Evolutionary conservation across 2,329 filamentous ascomycete species (phyloP).

Genomic region (Fusarium buharicum): DNA sequence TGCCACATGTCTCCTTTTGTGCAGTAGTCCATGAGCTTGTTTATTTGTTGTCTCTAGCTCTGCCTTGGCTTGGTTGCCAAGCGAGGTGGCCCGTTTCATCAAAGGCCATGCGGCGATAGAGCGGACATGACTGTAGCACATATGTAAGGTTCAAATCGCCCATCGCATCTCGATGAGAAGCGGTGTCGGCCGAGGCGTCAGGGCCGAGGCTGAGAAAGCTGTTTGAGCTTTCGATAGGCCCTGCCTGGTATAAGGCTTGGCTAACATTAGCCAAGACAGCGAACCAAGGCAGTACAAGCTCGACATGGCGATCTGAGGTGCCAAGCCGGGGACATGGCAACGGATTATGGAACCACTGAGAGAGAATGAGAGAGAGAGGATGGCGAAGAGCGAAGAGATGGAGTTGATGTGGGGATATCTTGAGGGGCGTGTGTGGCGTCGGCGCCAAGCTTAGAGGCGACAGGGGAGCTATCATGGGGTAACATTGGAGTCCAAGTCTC

Average conservation of each 20-base stretch:
- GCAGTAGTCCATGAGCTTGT: constrained; percentile 2
- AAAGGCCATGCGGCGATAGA: background rate
- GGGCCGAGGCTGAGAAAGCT: constrained; percentile 23
- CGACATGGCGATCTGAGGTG: constrained; percentile 26
- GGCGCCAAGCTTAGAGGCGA: constrained; percentile 11
- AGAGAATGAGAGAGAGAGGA: background rate
- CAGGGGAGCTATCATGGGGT: constrained; percentile 15
- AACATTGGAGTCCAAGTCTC: background rate
- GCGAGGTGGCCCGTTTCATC: constrained; percentile 3
- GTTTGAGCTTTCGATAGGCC: background rate
- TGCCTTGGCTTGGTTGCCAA: constrained; percentile 1
- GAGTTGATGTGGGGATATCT: constrained; percentile 15
- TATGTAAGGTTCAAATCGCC: no score
- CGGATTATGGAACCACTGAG: constrained; percentile 16
- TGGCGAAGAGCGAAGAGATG: constrained; percentile 10
- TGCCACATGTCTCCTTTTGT: constrained; percentile 4
- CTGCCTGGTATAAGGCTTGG: constrained; percentile 26
- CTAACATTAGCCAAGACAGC: constrained; percentile 29
- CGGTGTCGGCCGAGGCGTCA: background rate
- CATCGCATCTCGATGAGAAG: constrained; percentile 31
- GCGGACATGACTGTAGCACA: background rate
- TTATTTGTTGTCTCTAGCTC: constrained; percentile 6
- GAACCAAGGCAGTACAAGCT: constrained; percentile 33
- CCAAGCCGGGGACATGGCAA: constrained; percentile 42
- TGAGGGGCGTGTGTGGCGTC: constrained; percentile 27